Conservation (phyloP, 805 yeast species). For the Jamesozyma spencerorum region DNA sequence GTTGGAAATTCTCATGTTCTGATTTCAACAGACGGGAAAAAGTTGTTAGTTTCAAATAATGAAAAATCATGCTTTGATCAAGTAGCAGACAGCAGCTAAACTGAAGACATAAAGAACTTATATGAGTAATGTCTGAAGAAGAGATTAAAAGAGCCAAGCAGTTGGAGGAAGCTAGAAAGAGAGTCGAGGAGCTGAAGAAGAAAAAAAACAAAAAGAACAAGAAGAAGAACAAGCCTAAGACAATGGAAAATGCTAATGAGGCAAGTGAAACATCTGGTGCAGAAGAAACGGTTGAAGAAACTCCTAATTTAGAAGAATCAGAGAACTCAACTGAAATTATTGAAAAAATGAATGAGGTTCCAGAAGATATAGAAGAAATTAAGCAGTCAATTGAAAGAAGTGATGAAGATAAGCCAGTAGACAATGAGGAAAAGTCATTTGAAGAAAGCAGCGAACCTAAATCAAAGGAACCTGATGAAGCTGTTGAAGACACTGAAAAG, state of each 20-base stretch:
- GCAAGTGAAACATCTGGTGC: constrained; percentile 3
- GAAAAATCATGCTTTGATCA: too few relatives aligned
- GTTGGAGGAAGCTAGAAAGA: constrained; percentile 65
- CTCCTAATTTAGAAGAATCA: constrained; percentile 6
- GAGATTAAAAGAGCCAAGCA: constrained; percentile 44
- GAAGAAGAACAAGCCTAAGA: constrained; percentile 30
- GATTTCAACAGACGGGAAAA: too few relatives aligned
- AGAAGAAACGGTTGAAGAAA: constrained; percentile 4
- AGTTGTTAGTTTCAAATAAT: too few relatives aligned
- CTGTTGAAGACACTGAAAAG: constrained; percentile 7
- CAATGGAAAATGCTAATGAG: constrained; percentile 10
- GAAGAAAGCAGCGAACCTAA: constrained; percentile 4
- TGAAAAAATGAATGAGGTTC: background rate
- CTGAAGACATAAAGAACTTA: too few relatives aligned
- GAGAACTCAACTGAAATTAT: constrained; percentile 5
- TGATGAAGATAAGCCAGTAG: constrained; percentile 2
- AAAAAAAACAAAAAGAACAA: constrained; percentile 42
- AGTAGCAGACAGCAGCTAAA: too few relatives aligned
- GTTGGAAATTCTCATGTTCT: too few relatives aligned
- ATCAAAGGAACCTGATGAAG: background rate
- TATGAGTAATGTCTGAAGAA: constrained; percentile 17
- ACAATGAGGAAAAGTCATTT: background rate
- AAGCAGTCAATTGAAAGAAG: background rate
- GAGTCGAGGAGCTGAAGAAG: constrained; percentile 61
- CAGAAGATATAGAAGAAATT: constrained; percentile 3